phyloP scores from a whole-genome alignment of 164 flowering plant genomes.

The Nymphaea thermarum region DNA sequence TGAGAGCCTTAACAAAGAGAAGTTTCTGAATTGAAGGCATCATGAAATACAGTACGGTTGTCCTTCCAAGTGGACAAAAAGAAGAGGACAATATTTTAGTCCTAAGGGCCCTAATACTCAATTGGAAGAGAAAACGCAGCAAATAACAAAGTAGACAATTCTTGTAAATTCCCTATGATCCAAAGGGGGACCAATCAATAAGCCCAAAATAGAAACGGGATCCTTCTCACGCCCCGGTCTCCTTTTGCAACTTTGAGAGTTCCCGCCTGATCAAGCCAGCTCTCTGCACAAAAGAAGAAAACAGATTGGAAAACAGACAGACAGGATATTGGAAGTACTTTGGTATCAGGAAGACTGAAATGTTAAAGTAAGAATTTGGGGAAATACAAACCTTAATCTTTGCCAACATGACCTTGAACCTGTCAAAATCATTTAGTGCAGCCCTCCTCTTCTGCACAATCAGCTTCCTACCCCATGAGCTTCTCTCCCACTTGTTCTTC shows the following conservation, averaged over 20 bases:
- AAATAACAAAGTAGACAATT: not conserved
- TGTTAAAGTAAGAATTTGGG: not conserved
- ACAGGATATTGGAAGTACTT: not conserved
- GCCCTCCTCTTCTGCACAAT: slow-evolving; percentile 84
- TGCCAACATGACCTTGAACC: slow-evolving; percentile 82
- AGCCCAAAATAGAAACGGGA: not conserved
- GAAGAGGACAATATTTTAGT: not conserved
- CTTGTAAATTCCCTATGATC: not conserved
- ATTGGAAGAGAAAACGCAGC: not conserved
- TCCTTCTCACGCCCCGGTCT: slow-evolving; percentile 23
- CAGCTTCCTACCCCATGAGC: slow-evolving; percentile 85
- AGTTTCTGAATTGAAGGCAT: not conserved
- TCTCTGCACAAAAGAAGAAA: slow-evolving; percentile 34
- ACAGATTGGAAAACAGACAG: not conserved
- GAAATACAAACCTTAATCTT: slow-evolving; percentile 61
- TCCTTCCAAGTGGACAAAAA: not conserved
- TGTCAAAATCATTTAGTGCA: slow-evolving; percentile 67
- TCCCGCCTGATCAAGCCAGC: slow-evolving; percentile 63
- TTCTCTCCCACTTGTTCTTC: slow-evolving; percentile 78
- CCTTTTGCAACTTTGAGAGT: slow-evolving; percentile 69
- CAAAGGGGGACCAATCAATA: not conserved
- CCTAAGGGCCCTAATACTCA: not conserved
- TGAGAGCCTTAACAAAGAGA: not conserved
- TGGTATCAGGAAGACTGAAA: not conserved
- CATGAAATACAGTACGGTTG: not conserved